Conservation (phyloP, 352 stramenopile genomes). For the Globisporangium radiosum region DNA sequence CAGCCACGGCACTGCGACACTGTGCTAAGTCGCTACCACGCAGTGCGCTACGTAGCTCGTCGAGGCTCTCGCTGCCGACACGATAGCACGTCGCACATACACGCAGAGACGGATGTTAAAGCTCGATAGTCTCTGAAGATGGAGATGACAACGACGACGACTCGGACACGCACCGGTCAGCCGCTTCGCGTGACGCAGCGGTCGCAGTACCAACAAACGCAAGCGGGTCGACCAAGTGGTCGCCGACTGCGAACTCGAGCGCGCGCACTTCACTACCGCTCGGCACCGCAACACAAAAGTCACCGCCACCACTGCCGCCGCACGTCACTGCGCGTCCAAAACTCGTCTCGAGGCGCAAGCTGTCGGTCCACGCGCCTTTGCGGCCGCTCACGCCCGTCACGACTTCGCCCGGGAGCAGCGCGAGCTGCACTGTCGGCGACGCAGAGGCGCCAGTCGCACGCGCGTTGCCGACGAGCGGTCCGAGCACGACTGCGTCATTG, state of each 20-base stretch:
- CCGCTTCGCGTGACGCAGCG: neutral
- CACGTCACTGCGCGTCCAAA: slow-evolving; percentile 50
- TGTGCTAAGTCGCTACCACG: slow-evolving; percentile 7
- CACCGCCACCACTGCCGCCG: slow-evolving; percentile 50
- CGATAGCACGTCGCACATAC: neutral
- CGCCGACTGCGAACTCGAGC: slow-evolving; percentile 52
- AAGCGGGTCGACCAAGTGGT: slow-evolving; percentile 53
- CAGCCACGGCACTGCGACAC: slow-evolving; percentile 22
- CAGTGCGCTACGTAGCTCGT: slow-evolving; percentile 19
- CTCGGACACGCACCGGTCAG: slow-evolving; percentile 3
- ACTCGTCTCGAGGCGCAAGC: slow-evolving; percentile 53
- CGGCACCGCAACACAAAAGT: slow-evolving; percentile 35
- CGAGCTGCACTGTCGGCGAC: slow-evolving; percentile 26
- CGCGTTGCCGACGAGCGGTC: slow-evolving; percentile 47
- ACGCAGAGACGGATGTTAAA: neutral
- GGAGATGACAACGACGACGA: too few species aligned
- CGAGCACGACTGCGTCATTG: slow-evolving; percentile 10
- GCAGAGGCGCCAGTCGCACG: slow-evolving; percentile 21
- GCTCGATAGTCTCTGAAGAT: too few species aligned
- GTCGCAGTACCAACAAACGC: slow-evolving; percentile 33
- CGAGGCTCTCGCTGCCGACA: slow-evolving; percentile 16
- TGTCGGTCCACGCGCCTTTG: slow-evolving; percentile 75
- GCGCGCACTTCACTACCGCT: slow-evolving; percentile 42
- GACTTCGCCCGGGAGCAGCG: slow-evolving; percentile 41
- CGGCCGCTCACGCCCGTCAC: slow-evolving; percentile 42